Evolutionary conservation across 352 stramenopile species (phyloP), one percentile per base, ranked within the genome.

Genomic region (Pythium phragmitis): DNA sequence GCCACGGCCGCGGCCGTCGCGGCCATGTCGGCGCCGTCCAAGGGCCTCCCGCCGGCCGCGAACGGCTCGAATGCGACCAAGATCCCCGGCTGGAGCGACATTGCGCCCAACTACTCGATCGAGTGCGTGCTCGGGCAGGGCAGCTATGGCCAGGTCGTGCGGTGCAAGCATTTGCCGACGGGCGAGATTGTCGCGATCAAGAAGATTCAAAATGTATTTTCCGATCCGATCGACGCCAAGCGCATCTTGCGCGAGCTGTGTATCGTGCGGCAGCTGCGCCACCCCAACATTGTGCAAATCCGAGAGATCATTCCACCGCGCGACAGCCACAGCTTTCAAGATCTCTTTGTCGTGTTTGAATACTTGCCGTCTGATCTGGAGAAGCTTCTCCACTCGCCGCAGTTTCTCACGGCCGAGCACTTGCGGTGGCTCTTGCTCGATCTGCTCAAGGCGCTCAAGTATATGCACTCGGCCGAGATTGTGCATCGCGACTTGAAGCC

Each of bases 181-280:
- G 84, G 84, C 23, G 86, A 95, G 62, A 87, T 95, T 61, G 86
- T 95, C 48, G 86, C 86, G 7, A 95, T 95, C 67, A 95, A 95
- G 74, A 92, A 92, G 67, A 93, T 93, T 60, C 84, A 93, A 60
- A 95, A 95, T 55, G 86, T 95, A 11, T 95, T 95, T 54, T 90
- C 86, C 13, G 86, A 95, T 39, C 86, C 86, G 33, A 92, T 95
- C 50, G 86, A 95, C 60, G 86, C 86, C 43, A 95, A 95, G 70
- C 84, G 86, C 19, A 95, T 95, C 43, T 69, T 95, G 9, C 84
- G 86, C 16, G 86, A 95, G 52, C 67, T 95, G 34, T 92, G 79
- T 62, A 95, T 95, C 45, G 65, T 95, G 34, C 82, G 86, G 5
- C 86, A 95, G 69, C 63, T 95, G 36, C 84, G 85, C 7, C 86